These are phyloP conservation scores for Xylariaceae sp. DNA, from an alignment of 2,329 filamentous ascomycete genomes.

Conservation along the genomic window DNA sequence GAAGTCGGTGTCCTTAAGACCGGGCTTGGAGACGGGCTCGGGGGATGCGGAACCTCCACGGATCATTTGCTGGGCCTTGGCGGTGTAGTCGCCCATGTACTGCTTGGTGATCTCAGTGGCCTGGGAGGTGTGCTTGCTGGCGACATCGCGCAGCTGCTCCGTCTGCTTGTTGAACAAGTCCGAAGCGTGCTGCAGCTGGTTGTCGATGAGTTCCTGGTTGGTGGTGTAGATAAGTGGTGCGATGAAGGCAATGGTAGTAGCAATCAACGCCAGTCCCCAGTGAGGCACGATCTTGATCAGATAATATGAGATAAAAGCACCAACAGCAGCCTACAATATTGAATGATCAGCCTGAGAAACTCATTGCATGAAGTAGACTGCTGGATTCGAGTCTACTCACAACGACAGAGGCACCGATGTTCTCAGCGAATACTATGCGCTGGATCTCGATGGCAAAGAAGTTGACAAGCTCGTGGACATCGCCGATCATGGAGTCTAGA, in stretches of 20 bases:
- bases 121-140: conserved; percentile 62
- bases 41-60: conserved; percentile 47
- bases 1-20: conserved; percentile 46
- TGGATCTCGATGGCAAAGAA: conserved; percentile 70
- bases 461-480: conserved; percentile 67
- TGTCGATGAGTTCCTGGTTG: conserved; percentile 69
- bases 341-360: background rate
- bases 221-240: conserved; percentile 62
- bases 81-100: conserved; percentile 65
- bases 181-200: conserved; percentile 56
- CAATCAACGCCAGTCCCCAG: conserved; percentile 65
- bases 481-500: conserved; percentile 59
- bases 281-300: conserved; percentile 68
- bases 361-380: background rate
- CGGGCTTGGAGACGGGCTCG: conserved; percentile 33
- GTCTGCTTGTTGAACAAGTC: conserved; percentile 62
- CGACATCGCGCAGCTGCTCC: conserved; percentile 58
- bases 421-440: conserved; percentile 67
- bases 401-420: conserved; percentile 56
- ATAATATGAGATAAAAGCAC: conserved; percentile 64
- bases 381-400: conserved; percentile 52
- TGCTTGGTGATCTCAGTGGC: conserved; percentile 64
- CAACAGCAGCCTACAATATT: conserved; percentile 51
- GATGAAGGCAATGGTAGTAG: conserved; percentile 59
- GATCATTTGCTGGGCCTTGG: conserved; percentile 65